Evolutionary conservation across 1,284 basidiomycete species (phyloP).

Genomic region (Cryptococcus floricola): DNA sequence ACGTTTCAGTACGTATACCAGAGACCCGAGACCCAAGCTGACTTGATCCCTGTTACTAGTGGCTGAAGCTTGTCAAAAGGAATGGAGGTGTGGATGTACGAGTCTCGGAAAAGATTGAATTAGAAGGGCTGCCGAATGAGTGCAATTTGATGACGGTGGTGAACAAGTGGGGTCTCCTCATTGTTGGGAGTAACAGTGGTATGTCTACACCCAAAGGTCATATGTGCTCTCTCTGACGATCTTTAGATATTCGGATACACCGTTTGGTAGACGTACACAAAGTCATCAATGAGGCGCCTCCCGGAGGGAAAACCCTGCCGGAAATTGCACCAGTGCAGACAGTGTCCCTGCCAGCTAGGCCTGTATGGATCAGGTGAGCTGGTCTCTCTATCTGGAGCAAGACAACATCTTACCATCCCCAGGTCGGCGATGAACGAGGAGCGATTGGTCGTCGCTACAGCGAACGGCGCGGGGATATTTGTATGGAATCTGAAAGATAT

Average conservation of each 20-base stretch:
- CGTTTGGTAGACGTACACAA: constrained; percentile 32
- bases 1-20: constrained; percentile 11
- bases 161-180: constrained; percentile 42
- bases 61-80: constrained; percentile 47
- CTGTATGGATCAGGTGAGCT: constrained; percentile 44
- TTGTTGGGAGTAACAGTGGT: constrained; percentile 47
- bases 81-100: constrained; percentile 48
- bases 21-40: not conserved
- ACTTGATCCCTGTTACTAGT: constrained; percentile 26
- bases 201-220: constrained; percentile 7
- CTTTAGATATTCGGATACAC: constrained; percentile 40
- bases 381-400: not conserved
- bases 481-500: constrained; percentile 36
- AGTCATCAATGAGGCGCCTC: constrained; percentile 25
- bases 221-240: not conserved
- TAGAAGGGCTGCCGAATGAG: constrained; percentile 40
- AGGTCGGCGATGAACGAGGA: constrained; percentile 44
- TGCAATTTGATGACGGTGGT: constrained; percentile 49
- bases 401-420: not conserved
- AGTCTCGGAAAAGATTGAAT: constrained; percentile 36
- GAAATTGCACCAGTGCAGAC: constrained; percentile 21
- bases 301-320: constrained; percentile 27
- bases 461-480: constrained; percentile 26
- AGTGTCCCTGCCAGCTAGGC: constrained; percentile 33
- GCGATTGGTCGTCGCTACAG: constrained; percentile 35